Evolutionary conservation across 306 rosid species (phyloP), one percentile per base, ranked within the genome.

Genomic region (Corylus avellana): DNA sequence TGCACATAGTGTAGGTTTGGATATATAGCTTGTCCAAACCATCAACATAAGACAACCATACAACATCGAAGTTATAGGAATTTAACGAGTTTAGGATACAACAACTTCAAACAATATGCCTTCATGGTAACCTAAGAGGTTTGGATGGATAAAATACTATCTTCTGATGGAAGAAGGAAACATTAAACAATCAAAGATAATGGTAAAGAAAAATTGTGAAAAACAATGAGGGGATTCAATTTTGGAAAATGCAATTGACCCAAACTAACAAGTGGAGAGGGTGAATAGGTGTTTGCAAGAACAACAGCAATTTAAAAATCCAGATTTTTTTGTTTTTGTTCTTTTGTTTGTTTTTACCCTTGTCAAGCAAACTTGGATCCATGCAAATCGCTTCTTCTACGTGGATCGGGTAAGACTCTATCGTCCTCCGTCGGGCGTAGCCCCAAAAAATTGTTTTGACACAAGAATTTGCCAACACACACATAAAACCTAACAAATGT

Each of bases 141-240:
- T 44, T 50, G 72, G 67, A 77, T 27, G 80, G 77, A 76, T 39
- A 44, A 75, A 82, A 7, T 56, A 66, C 48, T 37, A 5, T 64
- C 71, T 47, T 69, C 47, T 79, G 18, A 64, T 74, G 39, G 58
- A 56, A 76, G 8, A 69, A 47, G 68, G 20, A 75, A 70, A 62
- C 50, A 9, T 25, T 22, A 75, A 55, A 68, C 5, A 66, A 17
- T 48, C 14, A 37, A 16, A 58, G 25, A 59, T 44, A 37, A 69
- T 51, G 47, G 50, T 4, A 35, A 63, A 68, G 25, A 42, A 39
- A 12, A 69, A 39, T 3, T 32, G 18, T 8, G 59, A 69, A 55
- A 46, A 17, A 62, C 63, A 74, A 20, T 35, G 46, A 69, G 70
- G 75, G 49, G 73, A 42, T 49, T 70, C 62, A 77, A 61, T 42